A percentile compares a stretch with the other conserved stretches of the same genome.
phyloP scores from a whole-genome alignment of 2,329 filamentous ascomycete genomes.

The Apiospora marii region DNA sequence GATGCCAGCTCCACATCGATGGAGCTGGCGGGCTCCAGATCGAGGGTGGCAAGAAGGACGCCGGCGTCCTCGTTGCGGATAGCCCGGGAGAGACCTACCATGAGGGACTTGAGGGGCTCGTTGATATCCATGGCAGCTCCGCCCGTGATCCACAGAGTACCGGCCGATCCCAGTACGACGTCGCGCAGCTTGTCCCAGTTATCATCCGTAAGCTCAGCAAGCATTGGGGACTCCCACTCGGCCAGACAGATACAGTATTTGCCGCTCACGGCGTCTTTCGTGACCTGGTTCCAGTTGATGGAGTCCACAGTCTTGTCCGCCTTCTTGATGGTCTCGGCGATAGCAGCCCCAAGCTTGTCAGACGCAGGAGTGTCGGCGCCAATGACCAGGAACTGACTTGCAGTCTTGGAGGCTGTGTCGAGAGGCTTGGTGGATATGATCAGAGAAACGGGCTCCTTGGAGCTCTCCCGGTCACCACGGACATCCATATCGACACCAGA shows the following conservation, averaged over 20 bases:
- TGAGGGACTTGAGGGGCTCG: slow-evolving; percentile 15
- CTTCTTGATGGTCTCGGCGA: background rate
- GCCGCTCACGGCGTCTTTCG: background rate
- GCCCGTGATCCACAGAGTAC: slow-evolving; percentile 22
- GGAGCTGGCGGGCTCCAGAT: background rate
- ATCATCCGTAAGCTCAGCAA: background rate
- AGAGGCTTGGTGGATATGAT: slow-evolving; percentile 5
- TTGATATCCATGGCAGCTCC: background rate
- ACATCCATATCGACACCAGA: slow-evolving; percentile 27
- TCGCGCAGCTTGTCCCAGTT: background rate
- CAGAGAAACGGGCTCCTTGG: slow-evolving; percentile 3
- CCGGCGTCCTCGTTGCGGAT: slow-evolving; percentile 22
- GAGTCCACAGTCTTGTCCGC: background rate
- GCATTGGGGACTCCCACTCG: background rate
- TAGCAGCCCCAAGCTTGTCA: background rate
- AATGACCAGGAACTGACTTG: slow-evolving; percentile 1
- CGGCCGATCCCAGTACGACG: background rate
- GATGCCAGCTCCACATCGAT: slow-evolving; percentile 13
- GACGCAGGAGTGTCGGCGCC: background rate
- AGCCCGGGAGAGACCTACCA: slow-evolving; percentile 19
- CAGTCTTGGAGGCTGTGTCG: background rate
- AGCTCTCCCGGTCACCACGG: slow-evolving; percentile 18
- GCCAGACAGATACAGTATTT: slow-evolving; percentile 14
- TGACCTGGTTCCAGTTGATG: background rate
- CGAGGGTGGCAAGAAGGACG: slow-evolving; percentile 14